These are phyloP conservation scores for Microdochium trichocladiopsis DNA, from an alignment of 2,329 filamentous ascomycete genomes.

Conservation along the genomic window DNA sequence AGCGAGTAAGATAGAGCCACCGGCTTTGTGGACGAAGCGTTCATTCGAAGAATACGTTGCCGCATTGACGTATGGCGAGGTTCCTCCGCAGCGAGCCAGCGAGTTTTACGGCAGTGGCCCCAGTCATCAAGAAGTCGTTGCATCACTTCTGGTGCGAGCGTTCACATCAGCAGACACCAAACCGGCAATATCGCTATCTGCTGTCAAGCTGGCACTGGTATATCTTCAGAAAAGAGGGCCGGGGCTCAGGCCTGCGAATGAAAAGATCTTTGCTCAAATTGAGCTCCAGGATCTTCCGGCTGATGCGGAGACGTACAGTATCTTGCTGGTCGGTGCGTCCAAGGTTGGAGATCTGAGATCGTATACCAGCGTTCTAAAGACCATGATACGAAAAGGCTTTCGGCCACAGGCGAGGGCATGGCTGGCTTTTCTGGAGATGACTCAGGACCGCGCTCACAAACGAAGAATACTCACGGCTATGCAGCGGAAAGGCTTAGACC, in stretches of 20 bases:
- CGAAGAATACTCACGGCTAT: slow-evolving; percentile 37
- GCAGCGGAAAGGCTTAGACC: slow-evolving; percentile 11
- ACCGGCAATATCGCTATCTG: slow-evolving; percentile 11
- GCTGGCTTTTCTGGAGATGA: slow-evolving; percentile 26
- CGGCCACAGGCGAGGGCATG: slow-evolving; percentile 14
- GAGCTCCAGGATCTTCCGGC: slow-evolving; percentile 12
- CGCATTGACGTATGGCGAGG: slow-evolving; percentile 13
- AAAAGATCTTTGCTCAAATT: slow-evolving; percentile 12
- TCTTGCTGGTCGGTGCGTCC: slow-evolving; percentile 14
- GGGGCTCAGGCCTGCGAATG: slow-evolving; percentile 12
- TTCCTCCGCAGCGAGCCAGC: slow-evolving; percentile 13
- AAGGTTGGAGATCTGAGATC: slow-evolving; percentile 14
- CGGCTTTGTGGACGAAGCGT: slow-evolving; percentile 15
- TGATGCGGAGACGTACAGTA: slow-evolving; percentile 15
- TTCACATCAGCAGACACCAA: slow-evolving; percentile 15
- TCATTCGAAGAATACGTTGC: slow-evolving; percentile 19
- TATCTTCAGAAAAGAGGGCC: slow-evolving; percentile 12
- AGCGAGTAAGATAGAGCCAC: slow-evolving; percentile 15
- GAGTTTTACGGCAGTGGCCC: slow-evolving; percentile 12
- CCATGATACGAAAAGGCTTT: slow-evolving; percentile 16
- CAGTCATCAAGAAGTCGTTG: slow-evolving; percentile 17
- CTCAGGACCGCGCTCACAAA: slow-evolving; percentile 28
- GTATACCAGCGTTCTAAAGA: slow-evolving; percentile 15
- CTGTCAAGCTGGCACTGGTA: slow-evolving; percentile 18
- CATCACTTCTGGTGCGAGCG: slow-evolving; percentile 12